Evolutionary conservation across 2,329 filamentous ascomycete genomes (phyloP), one percentile per base, ranked within the genome.

Genomic region (Diplodia sapinea): DNA sequence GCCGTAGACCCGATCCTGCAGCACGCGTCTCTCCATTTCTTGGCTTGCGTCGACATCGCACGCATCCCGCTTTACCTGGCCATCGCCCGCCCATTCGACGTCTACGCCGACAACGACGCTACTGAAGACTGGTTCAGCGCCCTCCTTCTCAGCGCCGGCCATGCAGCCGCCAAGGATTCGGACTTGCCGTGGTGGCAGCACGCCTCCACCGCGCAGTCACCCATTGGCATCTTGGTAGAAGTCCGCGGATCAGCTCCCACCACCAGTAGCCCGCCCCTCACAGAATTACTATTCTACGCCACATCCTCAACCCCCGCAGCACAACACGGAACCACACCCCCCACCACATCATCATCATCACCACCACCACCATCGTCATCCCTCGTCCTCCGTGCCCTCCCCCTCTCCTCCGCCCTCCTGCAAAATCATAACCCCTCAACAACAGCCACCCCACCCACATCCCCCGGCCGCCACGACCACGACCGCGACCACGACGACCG

Each of bases 241-340:
- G 75, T 80, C 0, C 65, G 73, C 4, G 40, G 59, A 17, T 51
- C 33, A 12, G 33, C 65, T 4, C 56, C 33, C 0, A 33, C 15
- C 3, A 62, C 62, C 0, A 17, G 29, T 2, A 68, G 68, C 7
- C 73, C 75, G 0, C 70, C 70, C 20, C 69, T 79, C 2, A 83
- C 82, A 0, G 82, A 84, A 59, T 71, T 84, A 0, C 73, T 84
- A 4, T 80, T 84, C 69, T 83, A 82, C 66, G 81, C 79, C 7
- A 77, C 77, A 3, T 73, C 77, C 56, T 23, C 23, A 5, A 31
- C n/a, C n/a, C n/a, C n/a, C n/a, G n/a, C n/a, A n/a, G n/a, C n/a
- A n/a, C n/a, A n/a, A n/a, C n/a, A n/a, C n/a, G n/a, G n/a, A n/a
- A n/a, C 31, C 31, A 3, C 31, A 5, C 8, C 31, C 31, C 8